Percentiles rank a stretch among this genome's conserved stretches.
phyloP scores from a whole-genome alignment of 2,329 filamentous ascomycete genomes.

The Colletotrichum tropicicola region DNA sequence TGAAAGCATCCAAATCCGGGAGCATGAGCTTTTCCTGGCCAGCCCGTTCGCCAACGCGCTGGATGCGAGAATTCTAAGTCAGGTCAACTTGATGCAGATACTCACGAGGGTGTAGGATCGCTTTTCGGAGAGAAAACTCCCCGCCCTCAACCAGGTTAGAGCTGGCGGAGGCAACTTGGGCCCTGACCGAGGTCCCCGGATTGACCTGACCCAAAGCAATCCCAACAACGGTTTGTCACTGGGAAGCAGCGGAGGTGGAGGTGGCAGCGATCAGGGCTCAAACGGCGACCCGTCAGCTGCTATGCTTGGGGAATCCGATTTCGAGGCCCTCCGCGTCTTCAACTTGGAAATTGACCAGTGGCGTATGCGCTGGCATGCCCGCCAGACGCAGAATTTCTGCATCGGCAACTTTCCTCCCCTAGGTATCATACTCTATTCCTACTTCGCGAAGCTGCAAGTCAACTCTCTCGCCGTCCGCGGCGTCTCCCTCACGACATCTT shows the following conservation, averaged over 20 bases:
- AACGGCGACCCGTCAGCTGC: not conserved
- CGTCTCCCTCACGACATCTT: not conserved
- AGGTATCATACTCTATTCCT: conserved; percentile 44
- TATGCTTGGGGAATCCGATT: conserved; percentile 44
- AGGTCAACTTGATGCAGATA: conserved; percentile 33
- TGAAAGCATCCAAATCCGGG: conserved; percentile 32
- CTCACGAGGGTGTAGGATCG: conserved; percentile 33
- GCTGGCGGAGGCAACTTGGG: not conserved
- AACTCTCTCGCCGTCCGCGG: conserved; percentile 35
- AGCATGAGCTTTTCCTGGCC: conserved; percentile 38
- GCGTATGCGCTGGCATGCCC: conserved; percentile 36
- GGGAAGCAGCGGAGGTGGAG: too few relatives aligned
- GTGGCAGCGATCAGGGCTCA: too few relatives aligned
- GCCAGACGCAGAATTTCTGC: conserved; percentile 34
- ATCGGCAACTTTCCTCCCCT: conserved; percentile 45
- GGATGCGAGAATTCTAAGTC: conserved; percentile 32
- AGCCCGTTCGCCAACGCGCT: conserved; percentile 33
- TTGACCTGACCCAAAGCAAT: too few relatives aligned
- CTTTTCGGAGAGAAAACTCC: conserved; percentile 24
- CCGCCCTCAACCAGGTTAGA: not conserved
- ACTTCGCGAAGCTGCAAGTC: conserved; percentile 45
- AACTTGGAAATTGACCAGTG: conserved; percentile 52
- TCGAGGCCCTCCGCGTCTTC: conserved; percentile 46
- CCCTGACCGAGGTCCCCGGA: not conserved
- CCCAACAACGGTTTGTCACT: too few relatives aligned